Conservation (phyloP, 352 stramenopile genomes). For the Thalassiosira exigua region DNA sequence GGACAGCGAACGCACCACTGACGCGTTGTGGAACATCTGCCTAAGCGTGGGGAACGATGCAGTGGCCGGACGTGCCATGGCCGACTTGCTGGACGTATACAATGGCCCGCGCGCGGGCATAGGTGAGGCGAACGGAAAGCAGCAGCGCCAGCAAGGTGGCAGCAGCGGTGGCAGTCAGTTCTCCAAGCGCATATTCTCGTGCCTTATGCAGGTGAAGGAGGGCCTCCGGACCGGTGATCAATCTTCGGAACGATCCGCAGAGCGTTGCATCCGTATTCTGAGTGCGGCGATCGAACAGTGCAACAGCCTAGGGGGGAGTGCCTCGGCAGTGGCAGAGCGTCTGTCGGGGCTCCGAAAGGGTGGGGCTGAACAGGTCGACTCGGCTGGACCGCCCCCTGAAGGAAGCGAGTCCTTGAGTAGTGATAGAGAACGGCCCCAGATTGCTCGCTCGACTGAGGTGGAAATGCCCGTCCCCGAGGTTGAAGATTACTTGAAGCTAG, state of each 20-base stretch:
- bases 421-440: too few relatives aligned
- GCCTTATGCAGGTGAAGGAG: constrained; percentile 70
- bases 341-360: constrained; percentile 19
- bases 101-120: constrained; percentile 7
- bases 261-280: constrained; percentile 82
- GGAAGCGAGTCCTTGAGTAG: too few relatives aligned
- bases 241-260: constrained; percentile 65
- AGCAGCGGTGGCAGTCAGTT: constrained; percentile 46
- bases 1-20: constrained; percentile 55
- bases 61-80: constrained; percentile 80
- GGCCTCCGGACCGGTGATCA: constrained; percentile 56
- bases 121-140: neutral
- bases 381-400: too few relatives aligned
- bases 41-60: constrained; percentile 68
- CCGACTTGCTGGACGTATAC: constrained; percentile 80
- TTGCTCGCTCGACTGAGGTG: neutral
- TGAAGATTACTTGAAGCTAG: constrained; percentile 52
- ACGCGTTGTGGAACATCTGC: constrained; percentile 84
- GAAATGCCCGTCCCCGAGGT: constrained; percentile 8
- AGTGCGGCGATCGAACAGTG: constrained; percentile 76
- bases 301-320: constrained; percentile 51
- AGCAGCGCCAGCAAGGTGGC: neutral
- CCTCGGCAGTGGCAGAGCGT: constrained; percentile 36
- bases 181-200: constrained; percentile 78
- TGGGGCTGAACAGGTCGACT: neutral